Base-by-base conservation (phyloP, 23 red algal genomes). In the Cyanidiococcus yangmingshanensis region DNA sequence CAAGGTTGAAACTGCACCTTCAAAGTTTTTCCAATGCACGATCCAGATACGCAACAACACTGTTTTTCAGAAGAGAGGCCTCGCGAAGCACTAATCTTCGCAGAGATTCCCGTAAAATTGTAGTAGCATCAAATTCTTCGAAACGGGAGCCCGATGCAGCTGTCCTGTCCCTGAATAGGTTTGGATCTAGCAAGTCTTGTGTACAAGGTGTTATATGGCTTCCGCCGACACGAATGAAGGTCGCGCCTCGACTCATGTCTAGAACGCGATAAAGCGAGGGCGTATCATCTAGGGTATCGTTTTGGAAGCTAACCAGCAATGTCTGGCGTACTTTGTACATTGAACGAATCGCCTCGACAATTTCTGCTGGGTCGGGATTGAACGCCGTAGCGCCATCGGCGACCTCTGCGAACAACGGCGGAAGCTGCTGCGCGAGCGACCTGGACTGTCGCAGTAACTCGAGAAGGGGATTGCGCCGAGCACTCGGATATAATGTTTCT, bases 351-450 rank as follows among this genome's bases (percentile, higher is more conserved):
- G 63, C 63, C 32, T 35, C n/a, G 16, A 71, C 27, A 7, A 71
- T 12, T 29, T 71, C 63, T 3, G 7, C 7, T 7, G 63, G 63
- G 27, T 71, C 32, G 27, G 63, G 63, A 12, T 32, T 32, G 32
- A 71, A 71, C 27, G 63, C 63, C 15, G 12, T 17, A 35, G 63
- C 63, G 7, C 63, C 63, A 25, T 71, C 63, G 27, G 63, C 63
- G n/a, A 71, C 63, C 32, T 71, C 63, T 7, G n/a, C 63, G 27
- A 71, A 35, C 27, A 71, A 71, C 3, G 63, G 63, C 27, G 63
- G 63, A 32, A 71, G 15, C 32, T 71, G 63, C 32, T 35, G 63
- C 21, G 32, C 21, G 27, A 71, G 21, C 63, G 63, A 7, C n/a
- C 63, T 25, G 3, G 63, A 25, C 32, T 71, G 63, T 35, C 63